Evolutionary conservation across 2,329 filamentous ascomycete species (phyloP), one percentile per base, ranked within the genome.

Genomic region (Ophiostoma tasmaniense): DNA sequence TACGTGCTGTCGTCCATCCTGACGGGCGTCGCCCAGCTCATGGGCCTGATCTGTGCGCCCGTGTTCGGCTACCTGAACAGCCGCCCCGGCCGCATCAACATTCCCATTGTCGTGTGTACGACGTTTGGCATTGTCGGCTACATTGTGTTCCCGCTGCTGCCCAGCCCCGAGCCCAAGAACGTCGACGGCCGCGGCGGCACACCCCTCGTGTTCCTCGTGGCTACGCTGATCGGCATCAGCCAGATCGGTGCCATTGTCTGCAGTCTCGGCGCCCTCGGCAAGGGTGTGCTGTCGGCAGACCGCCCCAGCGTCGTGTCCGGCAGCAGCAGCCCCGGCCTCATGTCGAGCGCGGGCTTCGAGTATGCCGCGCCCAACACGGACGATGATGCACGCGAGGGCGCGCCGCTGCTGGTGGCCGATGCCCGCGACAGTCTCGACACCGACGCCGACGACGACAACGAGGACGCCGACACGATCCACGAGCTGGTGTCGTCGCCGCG

Each of bases 221-320:
- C 93, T 59, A 86, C 89, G 0, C 80, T 97, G 22, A 87, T 98
- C 52, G 95, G 95, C 17, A 87, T 97, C 75, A 96, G 92, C 75
- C 95, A 99, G 78, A 98, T 99, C 71, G 95, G 94, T 1, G 90
- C 93, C 13, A 98, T 99, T 70, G 95, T 99, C 0, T 97, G 93
- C 80, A 96, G 92, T 72, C 84, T 99, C n/a, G 93, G 91, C 0
- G 87, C 95, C 0, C 84, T 99, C 2, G 92, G 92, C 50, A 87
- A 88, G 20, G 93, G 93, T 3, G 89, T 98, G 28, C 82, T 96
- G 28, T 80, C 81, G 5, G 81, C 79, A 7, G 72, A 69, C 45
- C 64, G 85, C 64, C 73, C 80, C 3, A 75, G 71, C 73, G 42
- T 61, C 22, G 14, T 10, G 70, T 68, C 64, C 62, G 35, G 33